A percentile compares a stretch with the other conserved stretches of the same genome.
Conservation (phyloP, 441 rosid species). For the Pelargonium citronellum region DNA sequence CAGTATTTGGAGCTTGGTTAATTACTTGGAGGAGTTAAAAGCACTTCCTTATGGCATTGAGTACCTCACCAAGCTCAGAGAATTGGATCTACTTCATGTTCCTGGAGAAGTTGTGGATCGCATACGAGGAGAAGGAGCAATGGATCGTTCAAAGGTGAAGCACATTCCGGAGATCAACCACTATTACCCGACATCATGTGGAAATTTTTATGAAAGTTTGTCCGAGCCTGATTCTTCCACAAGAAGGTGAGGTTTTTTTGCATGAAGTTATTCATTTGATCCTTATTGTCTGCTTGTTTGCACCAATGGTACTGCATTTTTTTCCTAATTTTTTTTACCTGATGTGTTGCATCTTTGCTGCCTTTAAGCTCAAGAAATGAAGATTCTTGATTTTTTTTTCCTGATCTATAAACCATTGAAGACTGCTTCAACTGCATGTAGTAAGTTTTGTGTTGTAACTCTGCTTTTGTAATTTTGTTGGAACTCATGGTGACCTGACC, state of each 20-base stretch:
- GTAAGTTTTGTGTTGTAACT: no score
- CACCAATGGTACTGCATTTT: no score
- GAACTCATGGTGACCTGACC: no score
- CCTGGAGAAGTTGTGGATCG: not conserved
- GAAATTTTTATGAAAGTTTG: not conserved
- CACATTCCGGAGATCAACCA: not conserved
- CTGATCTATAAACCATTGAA: no score
- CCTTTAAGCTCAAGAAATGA: no score
- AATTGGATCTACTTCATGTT: not conserved
- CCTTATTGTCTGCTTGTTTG: not conserved
- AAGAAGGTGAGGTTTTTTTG: not conserved
- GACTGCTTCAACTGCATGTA: no score
- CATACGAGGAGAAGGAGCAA: slow-evolving; percentile 2
- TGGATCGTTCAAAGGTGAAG: slow-evolving; percentile 2
- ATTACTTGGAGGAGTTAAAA: not conserved
- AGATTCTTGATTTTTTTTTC: no score
- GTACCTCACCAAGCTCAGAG: not conserved
- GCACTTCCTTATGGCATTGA: not conserved
- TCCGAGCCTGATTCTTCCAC: not conserved
- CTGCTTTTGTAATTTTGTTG: no score
- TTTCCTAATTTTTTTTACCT: no score
- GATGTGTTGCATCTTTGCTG: no score
- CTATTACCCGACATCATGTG: not conserved
- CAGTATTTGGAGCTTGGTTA: not conserved
- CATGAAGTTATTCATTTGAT: not conserved